Conservation (phyloP, 2,329 filamentous ascomycete genomes). For the Ophiostoma tasmaniense region DNA sequence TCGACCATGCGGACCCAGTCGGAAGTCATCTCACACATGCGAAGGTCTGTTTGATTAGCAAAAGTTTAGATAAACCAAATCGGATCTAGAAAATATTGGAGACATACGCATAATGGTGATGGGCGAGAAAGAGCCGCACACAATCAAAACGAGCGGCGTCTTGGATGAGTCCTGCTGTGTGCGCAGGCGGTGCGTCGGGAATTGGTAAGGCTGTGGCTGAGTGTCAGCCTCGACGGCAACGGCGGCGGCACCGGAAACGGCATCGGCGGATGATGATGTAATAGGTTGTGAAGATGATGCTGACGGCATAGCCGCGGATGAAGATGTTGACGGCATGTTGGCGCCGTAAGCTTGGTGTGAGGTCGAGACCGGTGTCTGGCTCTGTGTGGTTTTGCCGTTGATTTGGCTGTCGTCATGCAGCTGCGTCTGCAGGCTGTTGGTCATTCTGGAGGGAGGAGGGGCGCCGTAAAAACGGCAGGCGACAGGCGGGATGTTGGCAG, state of each 20-base stretch:
- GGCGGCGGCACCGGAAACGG: background rate
- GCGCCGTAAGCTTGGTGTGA: background rate
- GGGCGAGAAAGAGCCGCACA: conserved; percentile 30
- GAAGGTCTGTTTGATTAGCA: conserved; percentile 26
- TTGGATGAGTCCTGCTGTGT: conserved; percentile 20
- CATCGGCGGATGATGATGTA: background rate
- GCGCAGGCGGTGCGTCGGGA: conserved; percentile 20
- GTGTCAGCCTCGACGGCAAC: background rate
- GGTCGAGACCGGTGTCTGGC: background rate
- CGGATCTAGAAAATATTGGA: no score
- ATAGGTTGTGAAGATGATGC: background rate
- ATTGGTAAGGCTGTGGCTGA: conserved; percentile 14
- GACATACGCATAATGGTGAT: conserved; percentile 24
- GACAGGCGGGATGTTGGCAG: background rate
- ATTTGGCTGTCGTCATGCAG: background rate
- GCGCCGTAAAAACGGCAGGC: background rate
- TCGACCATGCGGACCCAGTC: conserved; percentile 32
- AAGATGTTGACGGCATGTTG: background rate
- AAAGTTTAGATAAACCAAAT: no score
- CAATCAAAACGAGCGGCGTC: conserved; percentile 30
- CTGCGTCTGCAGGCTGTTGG: conserved; percentile 5
- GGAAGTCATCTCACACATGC: conserved; percentile 33
- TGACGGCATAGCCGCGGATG: background rate
- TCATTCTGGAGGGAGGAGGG: background rate
- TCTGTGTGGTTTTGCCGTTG: background rate